Evolutionary conservation across 169 alveolate species (phyloP).

Genomic region (Fabrea salina): DNA sequence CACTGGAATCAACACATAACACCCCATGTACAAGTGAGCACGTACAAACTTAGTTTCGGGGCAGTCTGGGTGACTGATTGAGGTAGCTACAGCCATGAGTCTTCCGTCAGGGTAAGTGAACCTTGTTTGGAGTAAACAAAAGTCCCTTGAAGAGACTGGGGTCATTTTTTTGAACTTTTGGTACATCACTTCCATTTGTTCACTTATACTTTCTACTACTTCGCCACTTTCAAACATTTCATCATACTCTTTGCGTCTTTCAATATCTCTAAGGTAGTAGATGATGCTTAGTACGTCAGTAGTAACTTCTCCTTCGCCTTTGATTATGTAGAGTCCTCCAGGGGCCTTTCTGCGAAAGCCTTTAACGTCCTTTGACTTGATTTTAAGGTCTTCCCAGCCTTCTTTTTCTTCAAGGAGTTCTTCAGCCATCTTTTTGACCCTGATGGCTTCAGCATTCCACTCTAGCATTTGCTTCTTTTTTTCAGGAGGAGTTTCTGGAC

Average conservation of each 20-base stretch:
- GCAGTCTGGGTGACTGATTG: background rate
- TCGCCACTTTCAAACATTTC: slow-evolving; percentile 2
- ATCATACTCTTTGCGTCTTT: background rate
- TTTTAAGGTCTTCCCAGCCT: slow-evolving; percentile 19
- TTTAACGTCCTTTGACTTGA: background rate
- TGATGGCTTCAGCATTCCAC: background rate
- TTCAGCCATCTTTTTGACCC: background rate
- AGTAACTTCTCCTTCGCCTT: slow-evolving; percentile 17
- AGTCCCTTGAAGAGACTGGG: slow-evolving; percentile 4
- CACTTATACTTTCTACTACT: background rate
- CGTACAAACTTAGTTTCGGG: slow-evolving; percentile 26
- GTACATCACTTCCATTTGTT: background rate
- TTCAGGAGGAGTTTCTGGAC: no score
- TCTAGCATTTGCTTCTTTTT: background rate
- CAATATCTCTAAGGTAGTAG: background rate
- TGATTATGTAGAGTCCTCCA: slow-evolving; percentile 5
- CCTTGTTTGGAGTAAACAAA: slow-evolving; percentile 15
- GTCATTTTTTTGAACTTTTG: background rate
- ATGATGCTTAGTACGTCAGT: background rate
- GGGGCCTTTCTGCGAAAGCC: slow-evolving; percentile 4
- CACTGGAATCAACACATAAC: background rate
- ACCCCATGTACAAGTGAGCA: slow-evolving; percentile 11
- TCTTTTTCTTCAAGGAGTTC: background rate
- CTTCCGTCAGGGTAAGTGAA: background rate
- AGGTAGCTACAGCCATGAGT: background rate